Evolutionary conservation across 306 rosid species (phyloP), one percentile per base, ranked within the genome.

Genomic region (Crotalaria pallida): DNA sequence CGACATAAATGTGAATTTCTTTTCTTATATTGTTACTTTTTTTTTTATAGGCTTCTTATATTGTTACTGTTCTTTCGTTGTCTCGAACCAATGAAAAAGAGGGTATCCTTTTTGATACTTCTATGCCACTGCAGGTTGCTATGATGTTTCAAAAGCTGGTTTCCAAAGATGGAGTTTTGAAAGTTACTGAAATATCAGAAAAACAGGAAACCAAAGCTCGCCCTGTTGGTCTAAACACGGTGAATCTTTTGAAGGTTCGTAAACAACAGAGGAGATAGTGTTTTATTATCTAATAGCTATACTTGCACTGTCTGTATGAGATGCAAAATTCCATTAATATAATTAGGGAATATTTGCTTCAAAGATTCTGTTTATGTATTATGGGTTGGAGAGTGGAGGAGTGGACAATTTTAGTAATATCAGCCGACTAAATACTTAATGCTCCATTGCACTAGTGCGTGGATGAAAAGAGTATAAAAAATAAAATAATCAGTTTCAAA

Each of bases 211-310:
- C 77, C 74, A 93, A 88, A 87, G 33, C 87, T 72, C 97, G 98
- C 10, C 98, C 98, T 48, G 74, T 85, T 84, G 98, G 98, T 77
- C 94, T 93, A 38, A 93, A 93, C 74, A 93, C 98, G 8, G 98
- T 93, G 76, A 90, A 93, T 78, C 97, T 93, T 84, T 84, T 93
- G 71, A 93, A 93, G 98, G 97, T 93, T 33, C 68, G 89, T 51
- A 63, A 67, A 36, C 59, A 70, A 12, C 53, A 70, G 77, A 58
- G 36, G 65, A 51, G 62, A 51, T 67, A 67, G 41, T 51, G 15
- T 36, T 61, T 61, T 55, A 50, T 49, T 56, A 24, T 59, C 5
- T 64, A 27, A 27, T 72, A 43, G 26, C 33, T 60, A 23, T 24
- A 48, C 43, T 67, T 61, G 44, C 41, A 51, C 31, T 51, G 41